Conservation (phyloP, 2,329 filamentous ascomycete genomes). For the Aureobasidium pullulans region DNA sequence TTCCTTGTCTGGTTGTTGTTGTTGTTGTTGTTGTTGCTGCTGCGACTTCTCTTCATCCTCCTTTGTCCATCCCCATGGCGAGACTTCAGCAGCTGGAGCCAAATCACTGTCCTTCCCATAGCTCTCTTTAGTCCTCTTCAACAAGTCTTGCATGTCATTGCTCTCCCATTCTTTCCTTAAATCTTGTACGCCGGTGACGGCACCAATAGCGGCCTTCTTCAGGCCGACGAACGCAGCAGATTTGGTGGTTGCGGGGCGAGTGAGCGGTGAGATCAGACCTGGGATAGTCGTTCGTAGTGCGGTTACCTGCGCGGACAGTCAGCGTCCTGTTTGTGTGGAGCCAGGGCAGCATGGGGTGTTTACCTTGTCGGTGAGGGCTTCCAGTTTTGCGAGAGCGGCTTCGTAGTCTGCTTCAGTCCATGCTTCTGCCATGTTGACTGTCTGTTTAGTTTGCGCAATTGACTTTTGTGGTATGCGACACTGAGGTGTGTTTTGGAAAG, state of each 20-base stretch:
- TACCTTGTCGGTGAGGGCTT: conserved; percentile 38
- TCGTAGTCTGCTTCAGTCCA: conserved; percentile 35
- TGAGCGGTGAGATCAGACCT: conserved; percentile 34
- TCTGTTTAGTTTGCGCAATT: too few relatives aligned
- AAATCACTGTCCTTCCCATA: conserved; percentile 30
- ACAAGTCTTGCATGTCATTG: conserved; percentile 28
- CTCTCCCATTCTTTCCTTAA: conserved; percentile 33
- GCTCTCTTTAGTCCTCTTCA: conserved; percentile 31
- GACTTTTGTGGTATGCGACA: not conserved
- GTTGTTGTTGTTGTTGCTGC: too few relatives aligned
- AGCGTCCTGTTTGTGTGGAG: not conserved
- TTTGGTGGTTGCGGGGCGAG: conserved; percentile 20
- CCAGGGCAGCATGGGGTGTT: not conserved
- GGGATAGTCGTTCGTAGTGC: conserved; percentile 37
- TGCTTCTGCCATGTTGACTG: conserved; percentile 11
- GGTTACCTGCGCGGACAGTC: conserved; percentile 29
- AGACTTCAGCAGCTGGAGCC: conserved; percentile 22
- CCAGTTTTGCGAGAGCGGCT: conserved; percentile 37
- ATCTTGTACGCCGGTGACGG: conserved; percentile 30
- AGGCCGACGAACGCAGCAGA: conserved; percentile 32
- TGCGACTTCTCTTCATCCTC: not conserved
- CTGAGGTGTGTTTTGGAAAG: not conserved
- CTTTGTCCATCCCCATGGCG: conserved; percentile 4
- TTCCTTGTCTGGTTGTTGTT: too few relatives aligned
- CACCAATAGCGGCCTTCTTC: conserved; percentile 30